Base-by-base conservation (phyloP, 2,329 filamentous ascomycete species). In the Tolypocladium paradoxum region DNA sequence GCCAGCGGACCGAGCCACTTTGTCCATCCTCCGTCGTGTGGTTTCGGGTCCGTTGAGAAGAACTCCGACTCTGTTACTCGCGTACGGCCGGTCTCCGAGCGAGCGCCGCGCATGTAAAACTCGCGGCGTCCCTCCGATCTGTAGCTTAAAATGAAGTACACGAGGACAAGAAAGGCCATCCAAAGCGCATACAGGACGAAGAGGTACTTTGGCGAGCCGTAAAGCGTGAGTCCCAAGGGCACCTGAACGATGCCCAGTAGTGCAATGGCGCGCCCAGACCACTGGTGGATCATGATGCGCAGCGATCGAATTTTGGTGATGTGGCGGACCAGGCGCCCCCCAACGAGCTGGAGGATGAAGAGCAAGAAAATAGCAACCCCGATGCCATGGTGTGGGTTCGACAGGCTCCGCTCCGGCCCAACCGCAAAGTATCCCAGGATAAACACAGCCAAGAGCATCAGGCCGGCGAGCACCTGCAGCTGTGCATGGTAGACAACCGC, bases 161-260 rank as follows among this genome's bases (percentile, higher is more conserved):
- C 58, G 2, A 90, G 62, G 18, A 96, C 60, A 35, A 96, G 72
- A 20, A 87, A 76, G 31, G 82, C 81, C 66, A 87, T 85, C 76
- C 86, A 92, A 0, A 97, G 57, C 0, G 91, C 79, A 64, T 87
- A 99, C 4, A 97, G 74, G 51, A 99, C 83, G 67, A 97, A 99
- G 4, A 91, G 77, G 37, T 79, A 81, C 62, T 86, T 83, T 6
- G 93, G 92, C 33, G 91, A 96, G 6, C 93, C 93, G 63, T 96
- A 99, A 1, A 99, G 76, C 0, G 91, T 91, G 48, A 99, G 76
- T 0, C 93, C 93, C 0, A 99, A 76, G 0, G 93, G 87, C 12
- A 99, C 82, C 66, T 99, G 93, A 4, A 85, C 79, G 58, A 97
- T 84, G 0, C 89, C 93, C 4, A 99, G 75, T 20, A 97, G 70